These are phyloP conservation scores for Amanita rimosa DNA, from an alignment of 768 basidiomycete genomes.

Conservation along the genomic window DNA sequence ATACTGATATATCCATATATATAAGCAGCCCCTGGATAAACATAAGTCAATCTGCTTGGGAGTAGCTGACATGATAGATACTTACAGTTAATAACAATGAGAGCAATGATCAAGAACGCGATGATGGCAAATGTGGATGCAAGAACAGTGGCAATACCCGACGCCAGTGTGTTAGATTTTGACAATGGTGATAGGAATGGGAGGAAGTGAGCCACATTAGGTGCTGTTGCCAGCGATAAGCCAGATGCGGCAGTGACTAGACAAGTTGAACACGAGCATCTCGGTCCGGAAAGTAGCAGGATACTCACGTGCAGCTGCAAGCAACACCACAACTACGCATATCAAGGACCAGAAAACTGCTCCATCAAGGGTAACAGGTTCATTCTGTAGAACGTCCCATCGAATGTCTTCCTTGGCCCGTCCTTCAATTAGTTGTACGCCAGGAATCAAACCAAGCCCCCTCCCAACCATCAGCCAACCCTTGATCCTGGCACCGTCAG, in stretches of 20 bases:
- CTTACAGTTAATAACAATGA: constrained; percentile 48
- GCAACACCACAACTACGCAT: constrained; percentile 32
- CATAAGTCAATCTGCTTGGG: constrained; percentile 4
- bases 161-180: constrained; percentile 34
- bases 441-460: constrained; percentile 51
- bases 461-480: constrained; percentile 74
- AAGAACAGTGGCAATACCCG: constrained; percentile 57
- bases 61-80: constrained; percentile 2
- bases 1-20: constrained; percentile 50
- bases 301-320: constrained; percentile 52
- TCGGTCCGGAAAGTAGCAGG: constrained; percentile 4
- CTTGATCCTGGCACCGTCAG: constrained; percentile 54
- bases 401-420: constrained; percentile 74
- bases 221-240: constrained; percentile 55
- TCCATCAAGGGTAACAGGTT: constrained; percentile 32
- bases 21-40: constrained; percentile 34
- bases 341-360: constrained; percentile 50
- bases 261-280: constrained; percentile 1
- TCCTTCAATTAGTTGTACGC: constrained; percentile 63
- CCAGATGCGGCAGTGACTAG: constrained; percentile 64
- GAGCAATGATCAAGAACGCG: constrained; percentile 44
- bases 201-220: constrained; percentile 62
- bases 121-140: constrained; percentile 54
- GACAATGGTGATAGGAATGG: constrained; percentile 49
- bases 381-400: constrained; percentile 67